Percentiles rank a stretch among this genome's conserved stretches.
Conservation (phyloP, 768 basidiomycete genomes). For the Rhodotorula kratochvilovae region DNA sequence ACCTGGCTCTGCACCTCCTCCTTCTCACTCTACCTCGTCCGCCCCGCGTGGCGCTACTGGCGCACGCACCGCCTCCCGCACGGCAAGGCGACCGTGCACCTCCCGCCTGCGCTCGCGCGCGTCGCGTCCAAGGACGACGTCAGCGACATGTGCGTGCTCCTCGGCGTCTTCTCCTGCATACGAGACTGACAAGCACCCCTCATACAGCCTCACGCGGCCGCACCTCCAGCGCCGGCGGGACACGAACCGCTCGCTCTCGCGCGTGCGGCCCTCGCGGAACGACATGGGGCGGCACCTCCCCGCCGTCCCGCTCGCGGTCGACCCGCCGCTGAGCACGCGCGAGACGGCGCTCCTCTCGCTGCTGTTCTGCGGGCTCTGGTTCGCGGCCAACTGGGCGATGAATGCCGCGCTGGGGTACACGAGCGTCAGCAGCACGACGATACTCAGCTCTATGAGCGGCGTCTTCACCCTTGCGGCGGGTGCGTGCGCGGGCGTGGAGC, state of each 20-base stretch:
- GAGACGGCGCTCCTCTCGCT: slow-evolving; percentile 77
- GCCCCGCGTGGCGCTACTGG: slow-evolving; percentile 26
- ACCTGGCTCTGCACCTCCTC: slow-evolving; percentile 88
- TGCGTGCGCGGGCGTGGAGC: slow-evolving; percentile 73
- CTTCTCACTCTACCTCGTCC: slow-evolving; percentile 70
- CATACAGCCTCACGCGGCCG: neutral
- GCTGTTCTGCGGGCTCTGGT: slow-evolving; percentile 79
- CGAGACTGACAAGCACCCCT: neutral
- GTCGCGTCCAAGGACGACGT: slow-evolving; percentile 1
- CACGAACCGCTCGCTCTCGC: slow-evolving; percentile 31
- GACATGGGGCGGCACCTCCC: slow-evolving; percentile 22
- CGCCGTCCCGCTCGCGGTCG: slow-evolving; percentile 9
- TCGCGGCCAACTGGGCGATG: slow-evolving; percentile 85
- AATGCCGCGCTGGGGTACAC: slow-evolving; percentile 81
- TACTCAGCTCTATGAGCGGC: slow-evolving; percentile 82
- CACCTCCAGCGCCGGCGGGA: slow-evolving; percentile 10
- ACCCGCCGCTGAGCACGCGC: slow-evolving; percentile 55
- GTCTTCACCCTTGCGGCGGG: slow-evolving; percentile 90
- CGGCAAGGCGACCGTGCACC: neutral
- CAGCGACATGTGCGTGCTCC: neutral
- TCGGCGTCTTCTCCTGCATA: neutral
- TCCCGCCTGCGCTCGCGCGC: neutral
- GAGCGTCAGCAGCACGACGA: slow-evolving; percentile 88
- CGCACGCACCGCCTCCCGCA: neutral
- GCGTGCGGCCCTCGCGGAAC: slow-evolving; percentile 19